Evolutionary conservation across 257 asterid genomes (phyloP).

Genomic region (Eucommia ulmoides): DNA sequence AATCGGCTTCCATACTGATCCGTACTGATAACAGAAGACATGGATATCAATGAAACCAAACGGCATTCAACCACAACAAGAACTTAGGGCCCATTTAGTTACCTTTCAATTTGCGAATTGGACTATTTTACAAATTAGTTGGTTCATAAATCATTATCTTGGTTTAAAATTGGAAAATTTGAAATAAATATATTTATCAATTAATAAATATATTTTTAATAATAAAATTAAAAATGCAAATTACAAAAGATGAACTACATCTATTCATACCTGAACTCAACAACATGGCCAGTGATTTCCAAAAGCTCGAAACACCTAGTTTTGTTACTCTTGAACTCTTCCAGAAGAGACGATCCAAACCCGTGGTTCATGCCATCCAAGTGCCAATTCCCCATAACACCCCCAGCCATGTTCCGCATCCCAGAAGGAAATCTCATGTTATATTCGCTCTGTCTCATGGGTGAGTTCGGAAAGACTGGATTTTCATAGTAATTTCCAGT

Average conservation of each 20-base stretch:
- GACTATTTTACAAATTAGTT: too few relatives aligned
- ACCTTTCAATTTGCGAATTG: too few relatives aligned
- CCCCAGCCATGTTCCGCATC: conserved; percentile 59
- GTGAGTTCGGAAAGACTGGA: conserved; percentile 47
- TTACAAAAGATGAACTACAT: too few relatives aligned
- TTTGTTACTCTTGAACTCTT: conserved; percentile 94
- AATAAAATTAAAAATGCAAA: too few relatives aligned
- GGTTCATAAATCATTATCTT: too few relatives aligned
- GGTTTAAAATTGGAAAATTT: too few relatives aligned
- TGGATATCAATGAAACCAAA: conserved; percentile 4
- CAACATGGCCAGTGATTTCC: conserved; percentile 86
- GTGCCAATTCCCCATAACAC: conserved; percentile 72
- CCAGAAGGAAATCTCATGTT: conserved; percentile 54
- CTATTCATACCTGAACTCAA: conserved; percentile 69
- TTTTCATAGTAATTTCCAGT: conserved; percentile 75
- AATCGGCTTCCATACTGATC: conserved; percentile 71
- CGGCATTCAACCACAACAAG: background rate
- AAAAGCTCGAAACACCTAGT: conserved; percentile 78
- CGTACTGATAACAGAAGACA: conserved; percentile 21
- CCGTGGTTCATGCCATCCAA: conserved; percentile 61
- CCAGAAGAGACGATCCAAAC: conserved; percentile 61
- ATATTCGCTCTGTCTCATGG: conserved; percentile 69
- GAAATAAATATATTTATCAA: too few relatives aligned
- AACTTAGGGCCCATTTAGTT: too few relatives aligned
- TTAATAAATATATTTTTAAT: too few relatives aligned